Conservation (phyloP, 345 rosid species). For the Jatropha curcas region DNA sequence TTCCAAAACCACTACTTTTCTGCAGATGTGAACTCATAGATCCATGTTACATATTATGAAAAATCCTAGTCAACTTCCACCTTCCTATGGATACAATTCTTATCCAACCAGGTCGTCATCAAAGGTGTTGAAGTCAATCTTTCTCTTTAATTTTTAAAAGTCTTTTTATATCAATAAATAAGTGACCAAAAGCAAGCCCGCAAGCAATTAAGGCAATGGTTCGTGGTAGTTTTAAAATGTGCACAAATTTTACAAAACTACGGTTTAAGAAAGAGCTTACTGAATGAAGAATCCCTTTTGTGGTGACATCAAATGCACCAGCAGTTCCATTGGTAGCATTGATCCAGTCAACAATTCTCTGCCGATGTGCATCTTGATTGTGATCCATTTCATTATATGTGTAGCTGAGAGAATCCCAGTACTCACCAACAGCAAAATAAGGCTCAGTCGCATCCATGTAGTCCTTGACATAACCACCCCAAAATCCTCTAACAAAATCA, state of each 20-base stretch:
- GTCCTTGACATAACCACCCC: conserved; percentile 99
- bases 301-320: conserved; percentile 97
- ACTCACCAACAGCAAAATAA: conserved; percentile 89
- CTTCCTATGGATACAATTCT: not conserved
- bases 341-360: conserved; percentile 91
- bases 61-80: not conserved
- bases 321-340: conserved; percentile 79
- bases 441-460: conserved; percentile 86
- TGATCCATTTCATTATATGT: conserved; percentile 88
- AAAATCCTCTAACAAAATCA: conserved; percentile 96
- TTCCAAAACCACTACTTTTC: not conserved
- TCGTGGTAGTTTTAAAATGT: not conserved
- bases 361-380: conserved; percentile 94
- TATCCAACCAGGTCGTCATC: not conserved
- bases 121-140: not conserved
- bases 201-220: not conserved
- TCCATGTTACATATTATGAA: not conserved
- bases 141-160: not conserved
- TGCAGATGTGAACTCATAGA: not conserved
- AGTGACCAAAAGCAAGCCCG: not conserved
- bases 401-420: conserved; percentile 92
- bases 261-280: conserved; percentile 41
- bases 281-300: conserved; percentile 89
- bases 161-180: no score
- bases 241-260: not conserved